Evolutionary conservation across 176 grass and related monocot species (phyloP), one percentile per base, ranked within the genome.

Genomic region (Saccharum officinarum): DNA sequence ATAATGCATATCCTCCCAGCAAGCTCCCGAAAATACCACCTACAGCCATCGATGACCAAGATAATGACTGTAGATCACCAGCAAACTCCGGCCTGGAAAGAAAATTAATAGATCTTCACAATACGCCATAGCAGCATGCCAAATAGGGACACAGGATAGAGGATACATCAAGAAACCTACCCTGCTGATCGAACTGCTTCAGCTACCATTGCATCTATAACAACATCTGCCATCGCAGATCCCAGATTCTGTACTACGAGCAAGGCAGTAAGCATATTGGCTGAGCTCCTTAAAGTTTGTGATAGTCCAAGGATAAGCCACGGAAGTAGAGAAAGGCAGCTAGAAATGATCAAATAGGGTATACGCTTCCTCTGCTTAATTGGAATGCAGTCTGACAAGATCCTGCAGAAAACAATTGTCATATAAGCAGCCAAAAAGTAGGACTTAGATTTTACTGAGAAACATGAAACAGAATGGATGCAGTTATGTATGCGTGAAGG

Each of bases 191-290:
- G 83, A 90, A 95, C 88, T 66, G 93, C 88, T 84, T 95, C 93
- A 17, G 93, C 90, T 82, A 95, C 85, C 93, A 95, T 95, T 65
- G 93, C 93, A 82, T 95, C 93, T 84, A 92, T 71, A 84, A 95
- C 88, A 82, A 95, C 93, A 86, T 95, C 93, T 75, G 93, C 88
- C 90, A 92, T 88, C 30, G 93, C 93, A 88, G 80, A 92, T 83
- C 93, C 93, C 71, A 95, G 79, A 77, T 92, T 95, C 78, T 92
- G 93, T 81, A 90, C 33, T 63, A 83, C 66, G 23, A 95, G 71
- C 83, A 88, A 86, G 69, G 81, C 71, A 60, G 90, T 88, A 82
- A 95, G 77, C 23, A 77, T 75, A 84, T 88, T 90, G 71, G 59
- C 36, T 84, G 90, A 95, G 65, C 41, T 90, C 76, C 93, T 92